Evolutionary conservation across 495 filamentous ascomycete genomes (phyloP).

Genomic region (Cercophora samala): DNA sequence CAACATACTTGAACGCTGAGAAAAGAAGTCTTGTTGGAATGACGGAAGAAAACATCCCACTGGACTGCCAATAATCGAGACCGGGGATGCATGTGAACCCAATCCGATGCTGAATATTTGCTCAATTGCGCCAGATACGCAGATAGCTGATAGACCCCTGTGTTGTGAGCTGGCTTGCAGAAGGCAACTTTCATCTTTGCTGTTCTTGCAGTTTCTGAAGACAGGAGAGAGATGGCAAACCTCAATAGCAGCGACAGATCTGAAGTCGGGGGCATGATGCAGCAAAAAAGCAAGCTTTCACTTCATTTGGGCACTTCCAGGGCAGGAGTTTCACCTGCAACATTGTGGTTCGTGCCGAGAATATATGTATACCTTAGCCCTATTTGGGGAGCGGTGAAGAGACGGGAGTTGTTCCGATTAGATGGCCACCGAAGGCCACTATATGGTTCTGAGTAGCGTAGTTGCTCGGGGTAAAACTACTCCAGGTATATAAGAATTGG

Average conservation of each 20-base stretch:
- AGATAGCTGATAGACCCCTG: neutral
- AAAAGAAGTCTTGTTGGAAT: neutral
- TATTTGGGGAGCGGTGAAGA: neutral
- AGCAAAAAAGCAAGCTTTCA: no score
- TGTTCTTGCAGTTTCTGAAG: no score
- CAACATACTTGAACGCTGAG: neutral
- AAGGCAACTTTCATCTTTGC: neutral
- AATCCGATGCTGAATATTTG: neutral
- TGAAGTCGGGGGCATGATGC: no score
- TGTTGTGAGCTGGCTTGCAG: neutral
- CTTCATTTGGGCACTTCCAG: neutral
- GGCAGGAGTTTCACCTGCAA: neutral
- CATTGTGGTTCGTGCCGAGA: neutral
- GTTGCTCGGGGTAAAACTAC: neutral
- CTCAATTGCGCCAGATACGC: neutral
- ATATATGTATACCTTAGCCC: neutral
- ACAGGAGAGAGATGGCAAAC: no score
- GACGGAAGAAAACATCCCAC: neutral
- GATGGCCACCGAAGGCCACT: neutral
- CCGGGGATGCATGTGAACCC: neutral
- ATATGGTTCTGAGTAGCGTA: neutral
- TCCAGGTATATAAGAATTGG: neutral
- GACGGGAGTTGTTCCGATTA: neutral
- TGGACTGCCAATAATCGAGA: neutral
- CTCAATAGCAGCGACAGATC: no score